A percentile compares a stretch with the other conserved stretches of the same genome.
These are phyloP conservation scores for Pseudonitzschia delicatissima DNA, from an alignment of 108 stramenopile species.

Conservation along the genomic window DNA sequence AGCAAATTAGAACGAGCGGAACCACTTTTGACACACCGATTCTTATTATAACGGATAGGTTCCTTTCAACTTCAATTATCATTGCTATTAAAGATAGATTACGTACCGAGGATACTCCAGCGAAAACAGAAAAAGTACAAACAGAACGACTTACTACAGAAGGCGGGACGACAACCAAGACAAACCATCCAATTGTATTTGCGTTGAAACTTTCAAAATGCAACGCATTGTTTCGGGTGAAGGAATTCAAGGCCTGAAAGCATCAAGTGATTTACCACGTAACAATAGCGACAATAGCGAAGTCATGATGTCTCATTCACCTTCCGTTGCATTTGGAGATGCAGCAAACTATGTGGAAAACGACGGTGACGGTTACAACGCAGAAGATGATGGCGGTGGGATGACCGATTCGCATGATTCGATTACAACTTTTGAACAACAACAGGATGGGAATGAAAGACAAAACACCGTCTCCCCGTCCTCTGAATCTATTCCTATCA, in stretches of 20 bases:
- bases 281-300: background rate
- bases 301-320: background rate
- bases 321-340: background rate
- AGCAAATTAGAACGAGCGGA: too few relatives aligned
- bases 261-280: background rate
- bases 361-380: constrained; percentile 8
- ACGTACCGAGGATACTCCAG: too few relatives aligned
- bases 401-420: background rate
- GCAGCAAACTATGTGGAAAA: constrained; percentile 18
- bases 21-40: too few relatives aligned
- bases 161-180: too few relatives aligned
- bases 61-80: too few relatives aligned
- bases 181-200: too few relatives aligned
- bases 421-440: background rate
- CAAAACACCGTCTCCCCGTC: background rate
- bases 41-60: too few relatives aligned
- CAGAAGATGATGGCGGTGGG: background rate
- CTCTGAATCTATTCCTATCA: too few relatives aligned
- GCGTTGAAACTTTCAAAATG: constrained; percentile 1
- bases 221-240: constrained; percentile 30
- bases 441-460: background rate
- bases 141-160: too few relatives aligned
- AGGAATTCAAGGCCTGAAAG: constrained; percentile 2
- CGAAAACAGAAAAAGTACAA: too few relatives aligned
- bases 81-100: too few relatives aligned